Evolutionary conservation across 2,329 filamentous ascomycete genomes (phyloP), one percentile per base, ranked within the genome.

Genomic region (Coniochaeta sp.): DNA sequence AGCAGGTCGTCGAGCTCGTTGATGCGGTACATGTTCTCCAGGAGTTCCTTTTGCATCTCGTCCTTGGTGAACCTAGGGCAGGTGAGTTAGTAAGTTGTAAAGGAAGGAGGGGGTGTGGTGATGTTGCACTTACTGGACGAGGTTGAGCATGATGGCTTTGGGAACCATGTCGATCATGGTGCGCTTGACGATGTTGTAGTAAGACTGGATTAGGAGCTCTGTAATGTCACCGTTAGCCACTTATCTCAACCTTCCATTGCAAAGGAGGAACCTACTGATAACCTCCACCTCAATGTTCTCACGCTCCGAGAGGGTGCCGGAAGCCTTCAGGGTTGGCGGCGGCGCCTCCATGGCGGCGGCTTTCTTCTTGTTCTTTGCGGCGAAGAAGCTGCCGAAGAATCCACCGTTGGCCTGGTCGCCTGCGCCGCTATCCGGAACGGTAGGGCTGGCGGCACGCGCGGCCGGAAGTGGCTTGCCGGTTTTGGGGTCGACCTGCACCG

Each of bases 141-240:
- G 86, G 61, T 82, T 96, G 60, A 97, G 81, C 94, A 99, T 99
- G 67, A 99, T 95, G 35, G 94, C 94, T 75, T 99, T 99, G 60
- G 94, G 94, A 6, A 99, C 94, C 94, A 99, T 99, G 66, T 99
- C 94, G 59, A 97, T 96, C 91, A 99, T 95, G 55, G 95, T 99
- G 60, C 94, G 82, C 76, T 91, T 90, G 59, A 96, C 91, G 66
- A 99, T 99, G 73, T 96, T 96, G 74, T 89, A 99, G 77, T 99
- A 99, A 0, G 91, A 96, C 52, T 85, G 87, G 66, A 99, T 99
- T 53, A 99, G 79, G 57, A 99, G 83, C 75, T 99, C 89, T 94
- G 64, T 30, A 22, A 3, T 16, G 14, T 8, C 24, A 42, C 3
- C n/a, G 53, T 57, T 49, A 56, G 51, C 27, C 10, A 22, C 13